Evolutionary conservation across 306 rosid genomes (phyloP).

Genomic region (Inga oerstediana): DNA sequence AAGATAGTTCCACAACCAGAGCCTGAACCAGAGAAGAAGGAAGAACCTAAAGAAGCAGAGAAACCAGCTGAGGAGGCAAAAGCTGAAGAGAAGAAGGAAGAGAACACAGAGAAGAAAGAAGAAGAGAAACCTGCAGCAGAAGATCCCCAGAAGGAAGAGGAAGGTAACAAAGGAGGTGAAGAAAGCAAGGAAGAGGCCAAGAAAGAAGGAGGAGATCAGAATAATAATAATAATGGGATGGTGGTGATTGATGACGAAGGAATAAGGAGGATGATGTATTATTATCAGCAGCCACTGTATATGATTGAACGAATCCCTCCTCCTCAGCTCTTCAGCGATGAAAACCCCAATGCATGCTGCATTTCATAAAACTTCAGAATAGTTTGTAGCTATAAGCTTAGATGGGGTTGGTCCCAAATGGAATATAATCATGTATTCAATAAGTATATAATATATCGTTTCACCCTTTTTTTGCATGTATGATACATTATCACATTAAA

Average conservation of each 20-base stretch:
- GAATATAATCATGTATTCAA: conserved; percentile 18
- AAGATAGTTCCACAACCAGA: conserved; percentile 76
- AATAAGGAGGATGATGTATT: conserved; percentile 80
- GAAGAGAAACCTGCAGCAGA: conserved; percentile 48
- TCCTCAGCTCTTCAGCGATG: conserved; percentile 94
- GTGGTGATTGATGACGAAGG: conserved; percentile 38
- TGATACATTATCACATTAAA: conserved; percentile 36
- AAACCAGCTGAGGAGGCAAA: conserved; percentile 47
- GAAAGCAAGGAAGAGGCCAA: conserved; percentile 32
- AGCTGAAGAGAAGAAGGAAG: conserved; percentile 41
- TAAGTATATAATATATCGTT: conserved; percentile 40
- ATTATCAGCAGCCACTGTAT: conserved; percentile 70
- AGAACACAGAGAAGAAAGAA: conserved; percentile 44
- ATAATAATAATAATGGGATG: not conserved
- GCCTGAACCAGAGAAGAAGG: conserved; percentile 53
- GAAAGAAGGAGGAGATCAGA: conserved; percentile 37
- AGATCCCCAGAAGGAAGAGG: conserved; percentile 52
- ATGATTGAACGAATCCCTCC: conserved; percentile 80
- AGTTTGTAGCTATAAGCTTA: conserved; percentile 16
- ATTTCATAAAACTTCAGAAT: conserved; percentile 46
- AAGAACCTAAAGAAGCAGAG: conserved; percentile 51
- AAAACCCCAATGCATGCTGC: conserved; percentile 93
- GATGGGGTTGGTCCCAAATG: conserved; percentile 32
- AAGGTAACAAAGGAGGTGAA: conserved; percentile 34
- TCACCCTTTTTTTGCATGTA: conserved; percentile 41